These are phyloP conservation scores for Trichoderma koningii DNA, from an alignment of 2,329 filamentous ascomycete species.

Conservation along the genomic window DNA sequence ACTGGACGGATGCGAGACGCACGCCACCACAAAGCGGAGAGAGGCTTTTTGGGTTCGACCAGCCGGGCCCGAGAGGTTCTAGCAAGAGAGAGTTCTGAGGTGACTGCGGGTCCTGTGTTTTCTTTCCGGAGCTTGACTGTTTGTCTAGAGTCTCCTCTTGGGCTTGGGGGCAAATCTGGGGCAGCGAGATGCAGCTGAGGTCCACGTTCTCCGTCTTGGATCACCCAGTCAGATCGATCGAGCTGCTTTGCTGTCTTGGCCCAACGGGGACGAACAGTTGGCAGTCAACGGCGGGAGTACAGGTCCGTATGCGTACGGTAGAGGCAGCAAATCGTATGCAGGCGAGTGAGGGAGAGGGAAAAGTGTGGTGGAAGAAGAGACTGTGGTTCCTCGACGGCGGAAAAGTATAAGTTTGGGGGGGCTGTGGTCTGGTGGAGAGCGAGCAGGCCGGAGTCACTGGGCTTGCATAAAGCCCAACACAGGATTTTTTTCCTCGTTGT, in stretches of 20 bases:
- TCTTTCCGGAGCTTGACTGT: slow-evolving; percentile 2
- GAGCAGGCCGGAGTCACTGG: slow-evolving; percentile 4
- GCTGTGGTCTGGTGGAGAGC: slow-evolving; percentile 1
- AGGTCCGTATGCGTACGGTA: neutral
- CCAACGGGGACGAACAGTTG: slow-evolving; percentile 10
- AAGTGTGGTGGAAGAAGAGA: slow-evolving; percentile 19
- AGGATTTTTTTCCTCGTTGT: neutral
- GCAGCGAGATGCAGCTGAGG: slow-evolving; percentile 13
- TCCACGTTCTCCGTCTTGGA: neutral
- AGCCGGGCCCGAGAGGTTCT: slow-evolving; percentile 21
- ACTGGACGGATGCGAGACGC: slow-evolving; percentile 21
- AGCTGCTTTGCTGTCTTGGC: neutral
- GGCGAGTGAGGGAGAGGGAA: slow-evolving; percentile 17
- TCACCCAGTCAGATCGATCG: neutral
- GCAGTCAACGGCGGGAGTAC: neutral
- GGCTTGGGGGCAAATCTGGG: slow-evolving; percentile 19
- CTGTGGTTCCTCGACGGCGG: slow-evolving; percentile 23
- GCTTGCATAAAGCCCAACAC: slow-evolving; percentile 20
- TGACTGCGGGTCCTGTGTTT: slow-evolving; percentile 21
- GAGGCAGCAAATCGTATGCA: slow-evolving; percentile 4
- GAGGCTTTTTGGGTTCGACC: slow-evolving; percentile 25
- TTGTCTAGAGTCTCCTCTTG: slow-evolving; percentile 6
- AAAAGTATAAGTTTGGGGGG: slow-evolving; percentile 27
- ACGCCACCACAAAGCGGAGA: slow-evolving; percentile 22
- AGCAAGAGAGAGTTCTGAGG: slow-evolving; percentile 22